Conservation (phyloP, 2,329 filamentous ascomycete genomes). For the Stachybotrys chartarum region DNA sequence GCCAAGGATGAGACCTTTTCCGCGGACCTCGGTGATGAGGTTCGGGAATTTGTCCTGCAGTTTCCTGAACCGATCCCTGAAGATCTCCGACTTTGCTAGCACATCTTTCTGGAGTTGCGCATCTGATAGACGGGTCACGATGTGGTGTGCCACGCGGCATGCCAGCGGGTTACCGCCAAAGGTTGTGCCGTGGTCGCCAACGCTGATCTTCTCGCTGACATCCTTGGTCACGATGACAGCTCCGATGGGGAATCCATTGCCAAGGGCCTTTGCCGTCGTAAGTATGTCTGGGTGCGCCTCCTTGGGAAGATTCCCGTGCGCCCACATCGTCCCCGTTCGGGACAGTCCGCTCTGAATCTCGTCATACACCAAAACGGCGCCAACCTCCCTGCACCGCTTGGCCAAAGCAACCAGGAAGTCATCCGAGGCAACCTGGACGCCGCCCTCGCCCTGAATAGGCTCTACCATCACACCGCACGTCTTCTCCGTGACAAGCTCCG, state of each 20-base stretch:
- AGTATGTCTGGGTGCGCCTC: conserved; percentile 89
- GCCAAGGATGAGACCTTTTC: conserved; percentile 78
- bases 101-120: conserved; percentile 64
- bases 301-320: conserved; percentile 65
- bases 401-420: conserved; percentile 84
- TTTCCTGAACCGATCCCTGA: conserved; percentile 39
- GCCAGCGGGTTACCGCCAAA: conserved; percentile 90
- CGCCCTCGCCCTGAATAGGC: conserved; percentile 95
- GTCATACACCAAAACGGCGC: conserved; percentile 85
- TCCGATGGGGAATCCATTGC: conserved; percentile 93
- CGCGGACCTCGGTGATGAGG: conserved; percentile 71
- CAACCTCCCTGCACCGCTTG: conserved; percentile 75
- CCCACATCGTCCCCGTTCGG: conserved; percentile 86
- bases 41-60: conserved; percentile 50
- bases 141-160: conserved; percentile 76
- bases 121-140: conserved; percentile 70
- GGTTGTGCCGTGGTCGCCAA: conserved; percentile 85
- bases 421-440: conserved; percentile 74
- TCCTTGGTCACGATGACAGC: conserved; percentile 45
- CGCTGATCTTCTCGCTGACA: conserved; percentile 34
- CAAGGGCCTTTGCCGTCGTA: conserved; percentile 91
- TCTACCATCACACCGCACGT: conserved; percentile 95
- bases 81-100: conserved; percentile 51
- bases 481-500: conserved; percentile 68
- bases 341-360: conserved; percentile 95